These are phyloP conservation scores for Lanzia echinophila DNA, from an alignment of 2,329 filamentous ascomycete genomes.

Conservation along the genomic window DNA sequence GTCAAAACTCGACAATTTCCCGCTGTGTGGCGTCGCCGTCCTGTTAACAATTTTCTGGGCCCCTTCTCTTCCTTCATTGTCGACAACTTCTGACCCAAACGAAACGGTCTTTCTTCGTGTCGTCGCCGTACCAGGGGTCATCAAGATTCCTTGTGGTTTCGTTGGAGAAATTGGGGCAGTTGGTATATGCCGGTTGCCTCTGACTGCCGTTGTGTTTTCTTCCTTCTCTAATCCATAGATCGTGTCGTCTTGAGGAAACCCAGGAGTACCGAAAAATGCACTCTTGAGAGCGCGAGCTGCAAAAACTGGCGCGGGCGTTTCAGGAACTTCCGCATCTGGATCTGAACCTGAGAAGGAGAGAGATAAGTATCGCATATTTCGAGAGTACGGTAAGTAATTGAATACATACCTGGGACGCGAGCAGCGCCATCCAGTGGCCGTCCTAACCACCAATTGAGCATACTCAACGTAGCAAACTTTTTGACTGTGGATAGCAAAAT, in stretches of 20 bases:
- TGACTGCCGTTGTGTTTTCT: conserved; percentile 19
- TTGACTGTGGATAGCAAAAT: not conserved
- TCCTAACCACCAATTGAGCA: conserved; percentile 32
- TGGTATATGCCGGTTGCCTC: conserved; percentile 24
- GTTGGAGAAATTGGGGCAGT: conserved; percentile 25
- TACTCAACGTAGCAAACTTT: conserved; percentile 5
- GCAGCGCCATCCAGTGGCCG: conserved; percentile 16
- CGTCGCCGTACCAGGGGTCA: conserved; percentile 57
- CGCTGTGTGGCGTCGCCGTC: conserved; percentile 28
- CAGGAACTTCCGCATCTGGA: conserved; percentile 42
- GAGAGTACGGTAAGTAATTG: not conserved
- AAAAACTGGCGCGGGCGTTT: conserved; percentile 61
- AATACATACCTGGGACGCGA: conserved; percentile 21
- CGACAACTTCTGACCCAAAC: conserved; percentile 49
- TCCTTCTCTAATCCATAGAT: conserved; percentile 25
- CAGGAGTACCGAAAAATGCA: conserved; percentile 55
- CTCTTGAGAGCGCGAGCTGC: conserved; percentile 59
- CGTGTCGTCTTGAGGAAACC: conserved; percentile 31
- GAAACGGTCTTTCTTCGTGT: conserved; percentile 58
- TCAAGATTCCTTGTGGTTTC: conserved; percentile 45
- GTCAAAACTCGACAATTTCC: conserved; percentile 29
- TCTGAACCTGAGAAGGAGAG: not conserved
- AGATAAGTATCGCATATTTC: not conserved
- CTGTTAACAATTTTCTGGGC: conserved; percentile 13
- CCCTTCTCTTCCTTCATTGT: conserved; percentile 21